Conservation (phyloP, 768 basidiomycete genomes). For the Candolleomyces eurysporus region DNA sequence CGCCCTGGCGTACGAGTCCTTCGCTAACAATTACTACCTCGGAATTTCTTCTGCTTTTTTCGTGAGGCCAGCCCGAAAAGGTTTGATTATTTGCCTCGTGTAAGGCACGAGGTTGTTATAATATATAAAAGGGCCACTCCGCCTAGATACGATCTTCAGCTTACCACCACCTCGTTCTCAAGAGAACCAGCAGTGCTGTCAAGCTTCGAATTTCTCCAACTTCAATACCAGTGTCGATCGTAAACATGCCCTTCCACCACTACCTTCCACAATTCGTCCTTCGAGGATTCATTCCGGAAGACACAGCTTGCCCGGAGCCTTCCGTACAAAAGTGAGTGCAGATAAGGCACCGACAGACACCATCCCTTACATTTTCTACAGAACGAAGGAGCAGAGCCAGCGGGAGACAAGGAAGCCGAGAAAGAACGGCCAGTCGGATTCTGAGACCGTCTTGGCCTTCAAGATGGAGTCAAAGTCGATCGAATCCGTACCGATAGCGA, state of each 20-base stretch:
- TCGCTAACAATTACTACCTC: slow-evolving; percentile 27
- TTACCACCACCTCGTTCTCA: background rate
- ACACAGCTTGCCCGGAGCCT: background rate
- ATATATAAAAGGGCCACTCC: background rate
- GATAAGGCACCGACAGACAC: background rate
- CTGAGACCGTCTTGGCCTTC: slow-evolving; percentile 17
- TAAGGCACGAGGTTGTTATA: background rate
- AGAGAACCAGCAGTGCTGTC: background rate
- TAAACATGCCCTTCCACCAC: slow-evolving; percentile 23
- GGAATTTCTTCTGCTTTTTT: too few relatives aligned
- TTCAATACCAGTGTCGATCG: background rate
- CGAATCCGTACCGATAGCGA: slow-evolving; percentile 11
- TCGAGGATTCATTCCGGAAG: slow-evolving; percentile 18
- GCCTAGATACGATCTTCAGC: background rate
- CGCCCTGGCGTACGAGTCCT: slow-evolving; percentile 25
- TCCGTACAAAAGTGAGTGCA: background rate
- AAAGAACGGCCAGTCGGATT: slow-evolving; percentile 2
- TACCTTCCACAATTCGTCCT: slow-evolving; percentile 29
- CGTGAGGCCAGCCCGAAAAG: too few relatives aligned
- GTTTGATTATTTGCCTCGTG: background rate
- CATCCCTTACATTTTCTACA: background rate
- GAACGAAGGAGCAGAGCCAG: background rate
- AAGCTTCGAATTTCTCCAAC: background rate
- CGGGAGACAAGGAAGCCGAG: background rate
- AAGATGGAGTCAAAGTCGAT: slow-evolving; percentile 13